A percentile compares a stretch with the other conserved stretches of the same genome.
Evolutionary conservation across 192 early-diverging fungal species (phyloP).

Genomic region (Linnemannia zychae): DNA sequence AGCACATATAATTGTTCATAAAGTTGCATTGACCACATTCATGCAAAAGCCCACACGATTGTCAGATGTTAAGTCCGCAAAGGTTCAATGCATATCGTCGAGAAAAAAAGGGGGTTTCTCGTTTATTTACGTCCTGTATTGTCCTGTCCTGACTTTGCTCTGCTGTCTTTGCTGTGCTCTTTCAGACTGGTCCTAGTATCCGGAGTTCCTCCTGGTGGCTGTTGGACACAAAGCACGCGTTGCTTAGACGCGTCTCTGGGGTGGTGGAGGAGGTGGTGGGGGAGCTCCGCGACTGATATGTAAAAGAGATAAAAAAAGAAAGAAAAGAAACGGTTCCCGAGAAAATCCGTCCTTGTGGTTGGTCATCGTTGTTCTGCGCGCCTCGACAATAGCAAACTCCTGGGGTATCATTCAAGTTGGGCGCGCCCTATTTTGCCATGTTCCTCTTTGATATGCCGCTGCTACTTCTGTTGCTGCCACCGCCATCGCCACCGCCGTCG

Average conservation of each 20-base stretch:
- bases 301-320: constrained; percentile 27
- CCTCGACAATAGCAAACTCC: constrained; percentile 1
- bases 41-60: no score
- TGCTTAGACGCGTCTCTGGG: constrained; percentile 54
- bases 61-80: no score
- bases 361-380: constrained; percentile 49
- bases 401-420: background rate
- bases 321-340: constrained; percentile 50
- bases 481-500: constrained; percentile 3
- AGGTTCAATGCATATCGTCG: background rate
- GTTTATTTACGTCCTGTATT: background rate
- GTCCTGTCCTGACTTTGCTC: no score
- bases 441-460: background rate
- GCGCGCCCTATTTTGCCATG: background rate
- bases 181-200: constrained; percentile 7
- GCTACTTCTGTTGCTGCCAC: background rate
- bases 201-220: constrained; percentile 2
- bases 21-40: no score
- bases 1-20: no score
- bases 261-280: constrained; percentile 58
- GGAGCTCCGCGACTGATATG: constrained; percentile 43
- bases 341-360: constrained; percentile 53
- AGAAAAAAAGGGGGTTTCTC: background rate
- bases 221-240: background rate
- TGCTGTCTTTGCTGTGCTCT: constrained; percentile 3